These are phyloP conservation scores for Pinus albicaulis DNA, from an alignment of 75 land plant genomes.

Conservation along the genomic window DNA sequence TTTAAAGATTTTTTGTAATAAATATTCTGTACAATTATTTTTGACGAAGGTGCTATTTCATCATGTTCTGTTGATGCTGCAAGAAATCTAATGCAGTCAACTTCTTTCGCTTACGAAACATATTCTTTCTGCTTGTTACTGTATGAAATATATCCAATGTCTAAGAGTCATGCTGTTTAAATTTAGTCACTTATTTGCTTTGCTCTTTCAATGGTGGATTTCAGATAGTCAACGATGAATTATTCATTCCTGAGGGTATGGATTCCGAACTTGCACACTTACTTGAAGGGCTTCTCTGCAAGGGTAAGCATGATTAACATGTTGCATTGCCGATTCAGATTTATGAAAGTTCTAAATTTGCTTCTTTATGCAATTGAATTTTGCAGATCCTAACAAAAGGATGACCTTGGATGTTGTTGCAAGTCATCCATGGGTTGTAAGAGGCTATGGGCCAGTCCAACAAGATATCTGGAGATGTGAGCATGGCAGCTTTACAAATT, in stretches of 20 bases:
- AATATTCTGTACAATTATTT: neutral
- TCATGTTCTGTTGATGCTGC: neutral
- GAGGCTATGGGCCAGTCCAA: conserved; percentile 50
- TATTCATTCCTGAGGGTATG: conserved; percentile 54
- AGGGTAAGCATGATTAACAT: conserved; percentile 48
- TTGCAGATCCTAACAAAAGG: conserved; percentile 68
- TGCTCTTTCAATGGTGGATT: neutral
- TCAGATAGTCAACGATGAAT: conserved; percentile 72
- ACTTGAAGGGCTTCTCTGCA: conserved; percentile 78
- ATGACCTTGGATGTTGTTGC: conserved; percentile 62
- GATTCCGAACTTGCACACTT: conserved; percentile 59
- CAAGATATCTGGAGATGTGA: conserved; percentile 50
- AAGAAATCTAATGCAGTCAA: neutral
- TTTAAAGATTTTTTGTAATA: neutral
- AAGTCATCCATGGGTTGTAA: conserved; percentile 74
- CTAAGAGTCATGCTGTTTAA: neutral
- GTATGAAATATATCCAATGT: neutral
- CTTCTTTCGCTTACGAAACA: neutral
- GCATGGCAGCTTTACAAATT: conserved; percentile 17
- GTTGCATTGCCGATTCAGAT: neutral
- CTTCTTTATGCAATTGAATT: neutral
- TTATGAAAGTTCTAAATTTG: neutral
- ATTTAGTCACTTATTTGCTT: neutral
- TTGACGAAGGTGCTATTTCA: neutral
- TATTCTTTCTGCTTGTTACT: neutral